These are phyloP conservation scores for Starmera stellimalicola DNA, from an alignment of 1,139 yeast genomes.

Conservation along the genomic window DNA sequence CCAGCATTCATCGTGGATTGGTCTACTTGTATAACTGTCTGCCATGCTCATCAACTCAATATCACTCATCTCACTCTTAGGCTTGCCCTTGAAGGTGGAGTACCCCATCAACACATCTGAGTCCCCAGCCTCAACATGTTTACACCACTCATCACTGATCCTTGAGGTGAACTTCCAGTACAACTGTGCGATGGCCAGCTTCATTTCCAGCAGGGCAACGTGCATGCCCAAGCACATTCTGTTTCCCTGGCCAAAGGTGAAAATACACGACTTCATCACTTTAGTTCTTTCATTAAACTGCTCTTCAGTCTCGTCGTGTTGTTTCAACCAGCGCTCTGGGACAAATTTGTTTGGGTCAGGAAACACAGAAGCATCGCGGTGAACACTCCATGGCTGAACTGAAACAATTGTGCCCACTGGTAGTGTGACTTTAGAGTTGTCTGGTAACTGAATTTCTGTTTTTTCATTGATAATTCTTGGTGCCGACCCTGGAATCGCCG, in stretches of 20 bases:
- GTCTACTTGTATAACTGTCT: constrained; percentile 43
- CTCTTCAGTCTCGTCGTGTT: constrained; percentile 24
- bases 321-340: constrained; percentile 55
- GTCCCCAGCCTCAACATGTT: constrained; percentile 3
- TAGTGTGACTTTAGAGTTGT: constrained; percentile 23
- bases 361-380: constrained; percentile 40
- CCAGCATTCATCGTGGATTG: constrained; percentile 44
- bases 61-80: constrained; percentile 22
- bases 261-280: constrained; percentile 43
- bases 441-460: constrained; percentile 11
- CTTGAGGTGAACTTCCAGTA: constrained; percentile 38
- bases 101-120: constrained; percentile 24
- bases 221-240: constrained; percentile 71
- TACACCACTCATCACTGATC: constrained; percentile 37
- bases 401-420: constrained; percentile 53
- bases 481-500: constrained; percentile 71
- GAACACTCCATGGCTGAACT: constrained; percentile 59
- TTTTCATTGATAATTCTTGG: constrained; percentile 39
- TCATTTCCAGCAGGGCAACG: constrained; percentile 59
- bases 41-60: constrained; percentile 42
- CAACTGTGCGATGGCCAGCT: constrained; percentile 43
- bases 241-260: constrained; percentile 69
- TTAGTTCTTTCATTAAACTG: constrained; percentile 31
- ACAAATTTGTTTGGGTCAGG: constrained; percentile 36
- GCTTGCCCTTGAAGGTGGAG: constrained; percentile 13